Percentiles rank a stretch among this genome's conserved stretches.
Evolutionary conservation across 345 rosid genomes (phyloP).

Genomic region (Syzygium aqueum): DNA sequence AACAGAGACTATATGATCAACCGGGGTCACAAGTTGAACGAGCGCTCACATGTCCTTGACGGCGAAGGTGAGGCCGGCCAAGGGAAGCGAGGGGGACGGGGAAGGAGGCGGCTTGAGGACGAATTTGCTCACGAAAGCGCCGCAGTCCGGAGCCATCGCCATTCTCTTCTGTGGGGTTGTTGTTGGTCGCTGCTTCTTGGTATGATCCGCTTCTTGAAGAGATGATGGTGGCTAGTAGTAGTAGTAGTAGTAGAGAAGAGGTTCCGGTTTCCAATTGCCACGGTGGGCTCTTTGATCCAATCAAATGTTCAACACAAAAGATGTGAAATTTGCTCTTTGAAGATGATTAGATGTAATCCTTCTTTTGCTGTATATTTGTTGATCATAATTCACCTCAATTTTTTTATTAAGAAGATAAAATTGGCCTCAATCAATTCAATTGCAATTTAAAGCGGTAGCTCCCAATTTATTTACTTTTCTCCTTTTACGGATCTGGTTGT

Average conservation of each 20-base stretch:
- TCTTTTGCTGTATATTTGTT: too few species aligned
- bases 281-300: background rate
- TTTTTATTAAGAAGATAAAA: too few species aligned
- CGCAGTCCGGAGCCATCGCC: slow-evolving; percentile 44
- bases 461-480: too few species aligned
- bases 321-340: background rate
- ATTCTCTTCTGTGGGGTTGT: background rate
- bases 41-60: slow-evolving; percentile 76
- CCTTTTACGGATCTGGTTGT: too few species aligned
- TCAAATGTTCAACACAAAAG: background rate
- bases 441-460: too few species aligned
- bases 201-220: background rate
- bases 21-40: background rate
- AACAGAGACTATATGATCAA: background rate
- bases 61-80: slow-evolving; percentile 65
- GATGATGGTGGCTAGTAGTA: background rate
- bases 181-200: background rate
- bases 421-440: too few species aligned
- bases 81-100: slow-evolving; percentile 39
- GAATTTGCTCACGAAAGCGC: slow-evolving; percentile 81
- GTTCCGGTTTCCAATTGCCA: background rate
- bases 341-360: too few species aligned
- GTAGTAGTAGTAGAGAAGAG: background rate
- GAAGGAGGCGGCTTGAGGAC: slow-evolving; percentile 39
- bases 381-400: too few species aligned